These are phyloP conservation scores for barley (Hordeum vulgare) DNA, from an alignment of 176 grass and related monocot genomes.

Conservation along the genomic window MorexV3_pseudomolecules_assembly NC_058522.1:536622137-536622636, in stretches of 20 bases:
- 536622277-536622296: neutral
- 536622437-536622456: neutral
- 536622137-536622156: too few relatives aligned
- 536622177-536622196: too few relatives aligned
- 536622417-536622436: neutral
- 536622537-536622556: neutral
- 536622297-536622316: neutral
- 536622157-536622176: too few relatives aligned
- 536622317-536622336: neutral
- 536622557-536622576: neutral
- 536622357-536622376: neutral
- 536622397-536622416: neutral
- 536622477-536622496: neutral
- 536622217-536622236: neutral
- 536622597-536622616: neutral
- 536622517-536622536: neutral
- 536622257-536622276: neutral
- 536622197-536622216: neutral
- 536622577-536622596: neutral
- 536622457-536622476: neutral
- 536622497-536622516: neutral
- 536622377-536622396: neutral
- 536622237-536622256: neutral
- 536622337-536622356: neutral
- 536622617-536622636: neutral